Conservation (phyloP, 768 basidiomycete genomes). For the Hortiboletus campestris region DNA sequence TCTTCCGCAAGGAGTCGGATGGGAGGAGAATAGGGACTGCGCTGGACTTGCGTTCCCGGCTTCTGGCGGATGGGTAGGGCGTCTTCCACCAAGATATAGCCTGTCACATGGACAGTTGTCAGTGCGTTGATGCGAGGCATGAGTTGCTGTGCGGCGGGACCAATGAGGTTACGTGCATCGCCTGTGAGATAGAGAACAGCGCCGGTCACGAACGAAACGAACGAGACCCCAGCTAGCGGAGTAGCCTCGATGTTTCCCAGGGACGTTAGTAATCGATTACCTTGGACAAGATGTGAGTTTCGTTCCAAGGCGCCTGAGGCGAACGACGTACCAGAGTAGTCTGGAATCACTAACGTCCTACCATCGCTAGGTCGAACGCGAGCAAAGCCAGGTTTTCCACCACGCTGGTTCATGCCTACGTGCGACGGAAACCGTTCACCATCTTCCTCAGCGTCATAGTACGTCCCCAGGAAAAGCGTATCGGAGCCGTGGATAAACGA, state of each 20-base stretch:
- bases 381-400: constrained; percentile 58
- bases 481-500: constrained; percentile 49
- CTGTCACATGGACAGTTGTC: constrained; percentile 49
- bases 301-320: not conserved
- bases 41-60: constrained; percentile 27
- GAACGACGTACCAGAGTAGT: constrained; percentile 48
- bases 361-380: constrained; percentile 54
- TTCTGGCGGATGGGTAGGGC: constrained; percentile 56
- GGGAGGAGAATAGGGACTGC: constrained; percentile 61
- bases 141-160: constrained; percentile 37
- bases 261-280: constrained; percentile 61
- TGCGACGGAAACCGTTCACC: constrained; percentile 48
- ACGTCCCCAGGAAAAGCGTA: constrained; percentile 57
- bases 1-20: constrained; percentile 55
- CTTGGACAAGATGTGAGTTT: constrained; percentile 27
- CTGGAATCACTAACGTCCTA: constrained; percentile 56
- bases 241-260: constrained; percentile 65
- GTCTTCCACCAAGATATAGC: constrained; percentile 51
- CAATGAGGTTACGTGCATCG: constrained; percentile 49
- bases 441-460: constrained; percentile 43
- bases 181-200: constrained; percentile 67
- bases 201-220: constrained; percentile 53
- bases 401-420: constrained; percentile 66
- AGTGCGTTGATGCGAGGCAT: constrained; percentile 58
- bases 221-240: constrained; percentile 53